Evolutionary conservation across 1,139 yeast genomes (phyloP), one percentile per base, ranked within the genome.

Genomic region (Yamadazyma dendronema): DNA sequence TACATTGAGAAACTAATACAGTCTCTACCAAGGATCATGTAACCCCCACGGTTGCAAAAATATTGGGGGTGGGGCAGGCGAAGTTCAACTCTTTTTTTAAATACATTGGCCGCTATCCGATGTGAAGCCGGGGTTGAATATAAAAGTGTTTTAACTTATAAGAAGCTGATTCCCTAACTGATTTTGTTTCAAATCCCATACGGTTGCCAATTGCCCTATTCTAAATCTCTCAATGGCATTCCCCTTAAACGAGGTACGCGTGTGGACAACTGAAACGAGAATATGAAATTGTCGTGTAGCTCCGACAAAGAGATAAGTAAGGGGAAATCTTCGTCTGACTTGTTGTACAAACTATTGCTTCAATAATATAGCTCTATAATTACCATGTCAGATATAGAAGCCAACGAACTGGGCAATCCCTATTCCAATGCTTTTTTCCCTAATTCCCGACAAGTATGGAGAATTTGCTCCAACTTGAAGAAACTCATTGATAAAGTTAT

Each of bases 381-480:
- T 26, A 26, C 6, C n/a, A 24, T 30, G 24, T 27, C 28, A 12
- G 39, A 36, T 28, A 28, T 36, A 3, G 39, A 36, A 24, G 7
- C 25, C 9, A 6, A 31, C n/a, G 33, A 34, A 7, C 17, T 27
- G 5, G 30, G 33, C 2, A 33, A 33, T 17, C 36, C 52, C 1
- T 49, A 48, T 33, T 34, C 49, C 11, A 44, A 47, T 13, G 40
- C 33, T 4, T 49, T 46, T 35, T 48, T 48, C 36, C 89, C 90
- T 9, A 74, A 77, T 31, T 67, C 89, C 8, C 70, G 92, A 47
- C 95, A 87, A 56, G 71, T 80, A 1, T 67, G 87, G 41, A 69
- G 92, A 37, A 79, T 88, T 37, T 84, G 94, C 28, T 62, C 84
- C 42, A 84, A 87, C 49, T 68, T 88, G 55, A 87, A 88, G 56